Percentiles rank a stretch among this genome's conserved stretches.
phyloP scores from a whole-genome alignment of 768 basidiomycete genomes.

The Serendipita sp. region DNA sequence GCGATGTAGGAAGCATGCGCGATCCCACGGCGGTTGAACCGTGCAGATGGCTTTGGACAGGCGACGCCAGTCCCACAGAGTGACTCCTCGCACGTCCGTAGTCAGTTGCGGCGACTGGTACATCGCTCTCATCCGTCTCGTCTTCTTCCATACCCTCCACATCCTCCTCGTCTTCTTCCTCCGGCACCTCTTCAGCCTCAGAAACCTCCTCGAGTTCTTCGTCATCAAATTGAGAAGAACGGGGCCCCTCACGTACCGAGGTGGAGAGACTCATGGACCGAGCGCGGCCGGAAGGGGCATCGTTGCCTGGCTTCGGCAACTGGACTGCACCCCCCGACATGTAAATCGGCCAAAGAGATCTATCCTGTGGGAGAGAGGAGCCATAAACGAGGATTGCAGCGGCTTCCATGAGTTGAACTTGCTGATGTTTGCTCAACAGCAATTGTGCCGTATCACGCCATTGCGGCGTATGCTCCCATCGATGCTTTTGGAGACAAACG shows the following conservation, averaged over 20 bases:
- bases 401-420: conserved; percentile 93
- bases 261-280: conserved; percentile 16
- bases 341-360: conserved; percentile 81
- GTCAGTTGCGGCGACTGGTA: not conserved
- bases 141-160: conserved; percentile 9
- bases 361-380: conserved; percentile 82
- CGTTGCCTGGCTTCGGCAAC: not conserved
- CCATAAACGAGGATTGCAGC: conserved; percentile 87
- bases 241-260: conserved; percentile 15
- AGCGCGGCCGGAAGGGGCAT: conserved; percentile 10
- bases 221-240: conserved; percentile 16
- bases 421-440: conserved; percentile 88
- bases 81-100: not conserved
- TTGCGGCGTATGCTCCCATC: conserved; percentile 94
- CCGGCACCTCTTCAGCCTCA: conserved; percentile 10
- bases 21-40: not conserved
- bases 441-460: conserved; percentile 90
- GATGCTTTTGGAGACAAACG: conserved; percentile 89
- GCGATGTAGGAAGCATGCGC: not conserved
- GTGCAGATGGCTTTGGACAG: not conserved
- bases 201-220: conserved; percentile 9
- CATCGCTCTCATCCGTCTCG: conserved; percentile 7
- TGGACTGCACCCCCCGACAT: conserved; percentile 32
- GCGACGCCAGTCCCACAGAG: not conserved
- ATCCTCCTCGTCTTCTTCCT: conserved; percentile 8